Conservation (phyloP, 1,284 basidiomycete genomes). For the Trametes versicolor region DNA sequence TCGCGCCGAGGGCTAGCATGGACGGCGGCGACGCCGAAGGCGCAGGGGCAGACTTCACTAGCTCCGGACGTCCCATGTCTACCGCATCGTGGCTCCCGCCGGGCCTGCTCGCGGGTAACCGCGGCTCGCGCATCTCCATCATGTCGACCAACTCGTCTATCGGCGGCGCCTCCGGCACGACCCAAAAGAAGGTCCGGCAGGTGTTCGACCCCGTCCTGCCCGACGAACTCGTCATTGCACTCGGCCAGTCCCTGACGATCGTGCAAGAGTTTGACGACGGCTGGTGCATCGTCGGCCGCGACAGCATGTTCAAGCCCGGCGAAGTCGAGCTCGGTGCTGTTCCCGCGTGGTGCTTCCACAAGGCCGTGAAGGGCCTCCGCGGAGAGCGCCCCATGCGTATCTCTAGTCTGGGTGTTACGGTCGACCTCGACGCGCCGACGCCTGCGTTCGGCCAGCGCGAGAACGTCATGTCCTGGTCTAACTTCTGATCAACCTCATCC, state of each 20-base stretch:
- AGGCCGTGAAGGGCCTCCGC: constrained; percentile 64
- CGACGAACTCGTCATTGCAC: constrained; percentile 68
- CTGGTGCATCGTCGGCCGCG: constrained; percentile 76
- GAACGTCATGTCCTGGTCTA: constrained; percentile 72
- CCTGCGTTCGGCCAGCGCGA: constrained; percentile 52
- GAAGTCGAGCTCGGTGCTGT: constrained; percentile 71
- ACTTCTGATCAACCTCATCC: constrained; percentile 53
- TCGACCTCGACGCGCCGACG: constrained; percentile 53
- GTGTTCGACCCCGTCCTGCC: constrained; percentile 72
- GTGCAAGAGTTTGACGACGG: constrained; percentile 74
- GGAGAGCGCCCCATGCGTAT: constrained; percentile 71
- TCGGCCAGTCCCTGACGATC: constrained; percentile 67
- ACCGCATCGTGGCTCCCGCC: constrained; percentile 42
- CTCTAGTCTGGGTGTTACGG: constrained; percentile 67
- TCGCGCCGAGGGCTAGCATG: constrained; percentile 45
- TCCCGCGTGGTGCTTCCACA: constrained; percentile 78
- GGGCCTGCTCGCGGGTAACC: constrained; percentile 46
- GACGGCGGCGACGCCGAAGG: constrained; percentile 43
- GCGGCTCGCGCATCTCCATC: constrained; percentile 46
- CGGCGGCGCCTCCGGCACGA: constrained; percentile 40
- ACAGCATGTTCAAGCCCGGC: constrained; percentile 55
- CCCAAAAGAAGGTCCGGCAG: constrained; percentile 66
- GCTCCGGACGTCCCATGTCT: constrained; percentile 35
- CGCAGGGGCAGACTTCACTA: constrained; percentile 18
- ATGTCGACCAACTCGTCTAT: constrained; percentile 50